Conservation (phyloP, 306 rosid genomes). For the peach (Prunus persica) region Prunus_persica_NCBIv2 NC_034012.1:17898001-17898500, state of each 20-base stretch:
- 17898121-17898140: neutral
- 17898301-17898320: neutral
- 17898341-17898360: neutral
- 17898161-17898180: neutral
- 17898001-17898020: too few species aligned
- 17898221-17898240: too few species aligned
- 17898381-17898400: neutral
- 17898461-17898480: neutral
- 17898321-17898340: neutral
- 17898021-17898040: too few species aligned
- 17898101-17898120: too few species aligned
- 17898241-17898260: neutral
- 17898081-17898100: too few species aligned
- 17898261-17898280: neutral
- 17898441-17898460: neutral
- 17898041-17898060: too few species aligned
- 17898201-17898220: too few species aligned
- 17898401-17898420: neutral
- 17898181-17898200: too few species aligned
- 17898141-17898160: neutral
- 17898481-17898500: neutral
- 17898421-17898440: neutral
- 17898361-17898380: neutral
- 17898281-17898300: neutral
- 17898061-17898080: too few species aligned